phyloP scores from a whole-genome alignment of 371 early-diverging fungal species.

The Blakeslea trispora region DNA sequence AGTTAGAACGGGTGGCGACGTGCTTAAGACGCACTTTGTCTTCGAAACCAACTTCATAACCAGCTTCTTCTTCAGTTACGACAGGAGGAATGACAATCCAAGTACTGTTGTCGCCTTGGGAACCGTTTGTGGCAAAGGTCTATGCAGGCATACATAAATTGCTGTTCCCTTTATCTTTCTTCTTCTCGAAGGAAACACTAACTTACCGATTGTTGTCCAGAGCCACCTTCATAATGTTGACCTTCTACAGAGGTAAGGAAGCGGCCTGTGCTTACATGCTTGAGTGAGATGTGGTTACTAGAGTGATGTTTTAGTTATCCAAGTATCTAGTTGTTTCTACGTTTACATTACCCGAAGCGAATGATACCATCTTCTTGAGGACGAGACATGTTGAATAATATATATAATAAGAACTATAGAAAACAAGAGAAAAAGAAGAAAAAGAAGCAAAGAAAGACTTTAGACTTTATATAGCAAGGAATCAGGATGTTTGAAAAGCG shows the following conservation, averaged over 20 bases:
- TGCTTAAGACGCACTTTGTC: slow-evolving; percentile 58
- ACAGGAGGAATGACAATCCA: slow-evolving; percentile 60
- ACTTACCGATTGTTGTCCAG: slow-evolving; percentile 51
- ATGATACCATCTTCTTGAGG: slow-evolving; percentile 17
- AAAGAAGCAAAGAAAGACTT: neutral
- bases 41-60: slow-evolving; percentile 53
- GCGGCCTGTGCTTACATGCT: slow-evolving; percentile 60
- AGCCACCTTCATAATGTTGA: slow-evolving; percentile 45
- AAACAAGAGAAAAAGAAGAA: neutral
- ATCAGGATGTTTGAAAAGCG: neutral
- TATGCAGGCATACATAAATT: neutral
- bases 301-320: neutral
- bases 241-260: slow-evolving; percentile 44
- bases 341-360: slow-evolving; percentile 11
- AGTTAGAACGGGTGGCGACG: slow-evolving; percentile 48
- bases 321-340: neutral
- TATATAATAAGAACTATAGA: neutral
- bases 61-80: slow-evolving; percentile 38
- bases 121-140: slow-evolving; percentile 45
- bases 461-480: neutral
- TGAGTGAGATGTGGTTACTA: slow-evolving; percentile 27
- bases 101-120: slow-evolving; percentile 37
- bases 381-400: neutral
- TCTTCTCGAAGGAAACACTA: neutral
- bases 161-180: neutral